Percentiles rank a stretch among this genome's conserved stretches.
Conservation (phyloP, 2,329 filamentous ascomycete genomes). For the Fusarium dimerum region DNA sequence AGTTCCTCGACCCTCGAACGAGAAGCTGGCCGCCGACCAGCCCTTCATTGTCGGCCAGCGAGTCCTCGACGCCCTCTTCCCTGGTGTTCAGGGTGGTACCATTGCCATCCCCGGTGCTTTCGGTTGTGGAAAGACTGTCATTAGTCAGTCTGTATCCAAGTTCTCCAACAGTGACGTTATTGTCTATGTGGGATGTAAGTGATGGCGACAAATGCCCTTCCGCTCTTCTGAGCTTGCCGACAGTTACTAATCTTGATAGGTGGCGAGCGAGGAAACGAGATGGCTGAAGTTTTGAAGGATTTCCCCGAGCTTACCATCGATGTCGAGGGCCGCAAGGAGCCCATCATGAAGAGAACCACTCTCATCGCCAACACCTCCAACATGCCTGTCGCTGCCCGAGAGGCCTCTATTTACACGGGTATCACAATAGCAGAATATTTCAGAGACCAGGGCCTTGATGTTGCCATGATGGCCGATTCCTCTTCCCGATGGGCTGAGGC, state of each 20-base stretch:
- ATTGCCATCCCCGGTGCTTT: conserved; percentile 98
- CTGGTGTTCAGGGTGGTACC: conserved; percentile 93
- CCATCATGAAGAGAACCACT: conserved; percentile 99
- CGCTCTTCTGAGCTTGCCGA: too few relatives aligned
- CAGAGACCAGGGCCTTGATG: conserved; percentile 93
- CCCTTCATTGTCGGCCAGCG: conserved; percentile 97
- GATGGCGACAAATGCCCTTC: too few relatives aligned
- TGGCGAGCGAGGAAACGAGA: conserved; percentile 96
- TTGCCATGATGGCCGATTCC: conserved; percentile 99
- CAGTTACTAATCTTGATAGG: too few relatives aligned
- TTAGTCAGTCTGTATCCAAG: conserved; percentile 97
- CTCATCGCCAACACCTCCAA: conserved; percentile 99
- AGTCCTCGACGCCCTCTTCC: conserved; percentile 94
- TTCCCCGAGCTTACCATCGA: conserved; percentile 98
- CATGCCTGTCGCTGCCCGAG: conserved; percentile 98
- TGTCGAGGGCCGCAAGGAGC: conserved; percentile 90
- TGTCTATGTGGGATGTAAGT: conserved; percentile 90
- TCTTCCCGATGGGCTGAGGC: conserved; percentile 98
- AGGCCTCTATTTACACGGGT: conserved; percentile 97
- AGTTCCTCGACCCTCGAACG: conserved; percentile 86
- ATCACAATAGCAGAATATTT: conserved; percentile 97
- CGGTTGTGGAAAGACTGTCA: conserved; percentile 98
- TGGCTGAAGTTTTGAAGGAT: conserved; percentile 99
- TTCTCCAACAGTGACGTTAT: conserved; percentile 99
- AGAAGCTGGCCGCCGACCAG: conserved; percentile 85